Evolutionary conservation across 1,284 basidiomycete species (phyloP).

Genomic region (Ceratobasidium papillatum): DNA sequence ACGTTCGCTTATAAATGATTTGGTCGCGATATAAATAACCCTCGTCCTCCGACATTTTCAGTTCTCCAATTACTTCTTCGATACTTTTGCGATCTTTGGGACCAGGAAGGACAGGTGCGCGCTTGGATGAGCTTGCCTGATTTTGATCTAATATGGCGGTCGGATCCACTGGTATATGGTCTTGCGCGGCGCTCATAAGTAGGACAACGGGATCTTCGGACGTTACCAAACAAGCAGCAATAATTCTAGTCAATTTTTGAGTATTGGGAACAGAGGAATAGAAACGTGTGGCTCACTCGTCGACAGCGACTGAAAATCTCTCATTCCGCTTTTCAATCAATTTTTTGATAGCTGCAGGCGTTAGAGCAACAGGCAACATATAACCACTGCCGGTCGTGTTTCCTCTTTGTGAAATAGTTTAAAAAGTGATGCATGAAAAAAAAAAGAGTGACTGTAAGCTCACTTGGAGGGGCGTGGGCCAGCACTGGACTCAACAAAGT

Average conservation of each 20-base stretch:
- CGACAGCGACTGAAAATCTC: constrained; percentile 71
- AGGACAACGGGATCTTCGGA: constrained; percentile 69
- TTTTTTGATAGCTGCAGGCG: constrained; percentile 69
- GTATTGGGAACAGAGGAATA: neutral
- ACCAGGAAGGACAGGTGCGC: constrained; percentile 56
- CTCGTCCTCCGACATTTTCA: constrained; percentile 52
- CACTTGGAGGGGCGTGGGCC: constrained; percentile 44
- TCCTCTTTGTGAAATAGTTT: neutral
- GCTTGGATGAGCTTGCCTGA: neutral
- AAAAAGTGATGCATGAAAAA: neutral
- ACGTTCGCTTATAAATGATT: constrained; percentile 65
- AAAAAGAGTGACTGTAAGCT: constrained; percentile 47
- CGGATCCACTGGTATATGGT: constrained; percentile 73
- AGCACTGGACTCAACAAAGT: constrained; percentile 63
- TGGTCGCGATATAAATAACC: constrained; percentile 74
- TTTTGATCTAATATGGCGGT: constrained; percentile 14
- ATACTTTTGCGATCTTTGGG: constrained; percentile 67
- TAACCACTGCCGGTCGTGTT: constrained; percentile 52
- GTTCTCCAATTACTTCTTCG: constrained; percentile 64
- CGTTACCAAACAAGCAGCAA: constrained; percentile 61
- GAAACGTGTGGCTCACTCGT: constrained; percentile 63
- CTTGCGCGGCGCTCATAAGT: constrained; percentile 70
- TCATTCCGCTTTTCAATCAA: constrained; percentile 77
- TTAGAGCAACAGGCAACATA: constrained; percentile 61
- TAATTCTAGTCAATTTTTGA: constrained; percentile 58